These are phyloP conservation scores for Verticillium alfalfae DNA, from an alignment of 2,329 filamentous ascomycete genomes.

Conservation along the genomic window DNA sequence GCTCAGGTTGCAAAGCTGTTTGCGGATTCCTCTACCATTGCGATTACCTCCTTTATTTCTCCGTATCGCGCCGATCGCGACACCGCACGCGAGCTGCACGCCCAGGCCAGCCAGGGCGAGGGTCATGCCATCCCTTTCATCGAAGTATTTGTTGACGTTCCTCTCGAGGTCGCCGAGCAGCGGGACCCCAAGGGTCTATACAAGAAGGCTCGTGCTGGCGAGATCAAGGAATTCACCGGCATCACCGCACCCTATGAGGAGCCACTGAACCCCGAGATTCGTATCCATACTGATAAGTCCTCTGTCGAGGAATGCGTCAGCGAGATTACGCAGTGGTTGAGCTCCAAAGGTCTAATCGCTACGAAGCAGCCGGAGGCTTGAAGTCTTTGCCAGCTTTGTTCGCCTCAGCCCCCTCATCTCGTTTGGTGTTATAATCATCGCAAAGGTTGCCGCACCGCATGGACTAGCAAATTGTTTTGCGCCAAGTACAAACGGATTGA, in stretches of 20 bases:
- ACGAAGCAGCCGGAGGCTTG: conserved; percentile 20
- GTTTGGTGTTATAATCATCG: neutral
- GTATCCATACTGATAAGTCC: conserved; percentile 75
- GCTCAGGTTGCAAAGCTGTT: conserved; percentile 85
- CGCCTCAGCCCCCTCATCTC: neutral
- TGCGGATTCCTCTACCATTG: conserved; percentile 80
- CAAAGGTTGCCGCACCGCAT: neutral
- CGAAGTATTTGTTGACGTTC: conserved; percentile 90
- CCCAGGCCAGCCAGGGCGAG: conserved; percentile 44
- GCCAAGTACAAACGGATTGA: neutral
- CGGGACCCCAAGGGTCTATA: conserved; percentile 96
- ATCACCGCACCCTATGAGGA: conserved; percentile 94
- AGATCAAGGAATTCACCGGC: conserved; percentile 97
- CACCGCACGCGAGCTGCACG: conserved; percentile 76
- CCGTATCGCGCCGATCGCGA: conserved; percentile 86
- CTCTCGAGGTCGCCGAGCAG: conserved; percentile 86
- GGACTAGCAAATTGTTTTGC: too few relatives aligned
- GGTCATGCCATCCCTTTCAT: conserved; percentile 79
- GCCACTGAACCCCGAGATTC: conserved; percentile 78
- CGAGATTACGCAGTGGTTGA: conserved; percentile 76
- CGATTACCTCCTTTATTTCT: conserved; percentile 94
- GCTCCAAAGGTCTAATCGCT: conserved; percentile 58
- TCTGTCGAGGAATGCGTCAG: conserved; percentile 84
- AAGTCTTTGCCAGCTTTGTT: neutral
- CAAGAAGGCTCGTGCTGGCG: conserved; percentile 88